These are phyloP conservation scores for Nicotiana knightiana DNA, from an alignment of 257 asterid genomes.

Conservation along the genomic window DNA sequence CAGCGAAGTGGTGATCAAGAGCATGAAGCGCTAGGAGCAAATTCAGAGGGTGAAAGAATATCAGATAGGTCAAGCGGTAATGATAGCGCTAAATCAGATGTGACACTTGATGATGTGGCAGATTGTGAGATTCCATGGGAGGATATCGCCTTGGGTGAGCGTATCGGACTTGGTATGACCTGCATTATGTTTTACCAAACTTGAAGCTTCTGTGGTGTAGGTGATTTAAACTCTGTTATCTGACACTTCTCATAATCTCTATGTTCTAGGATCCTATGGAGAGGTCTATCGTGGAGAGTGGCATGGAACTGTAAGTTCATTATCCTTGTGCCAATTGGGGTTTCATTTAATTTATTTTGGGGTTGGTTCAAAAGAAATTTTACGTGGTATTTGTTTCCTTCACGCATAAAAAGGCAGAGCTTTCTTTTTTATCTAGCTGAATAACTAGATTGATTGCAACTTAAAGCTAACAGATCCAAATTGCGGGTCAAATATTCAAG, in stretches of 20 bases:
- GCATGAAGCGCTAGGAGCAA: slow-evolving; percentile 40
- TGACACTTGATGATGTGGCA: slow-evolving; percentile 80
- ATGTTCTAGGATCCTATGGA: slow-evolving; percentile 82
- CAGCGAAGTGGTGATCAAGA: slow-evolving; percentile 46
- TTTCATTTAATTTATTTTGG: slow-evolving; percentile 12
- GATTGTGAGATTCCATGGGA: slow-evolving; percentile 96
- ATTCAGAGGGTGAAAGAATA: slow-evolving; percentile 70
- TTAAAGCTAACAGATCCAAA: background rate
- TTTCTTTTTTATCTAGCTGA: background rate
- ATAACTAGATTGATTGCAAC: background rate
- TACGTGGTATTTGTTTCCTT: background rate
- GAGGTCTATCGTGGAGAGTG: slow-evolving; percentile 97
- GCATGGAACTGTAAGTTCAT: slow-evolving; percentile 96
- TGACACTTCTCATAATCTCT: slow-evolving; percentile 16
- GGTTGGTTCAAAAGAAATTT: background rate
- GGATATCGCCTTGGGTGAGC: slow-evolving; percentile 94
- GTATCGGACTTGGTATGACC: slow-evolving; percentile 93
- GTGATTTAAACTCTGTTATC: slow-evolving; percentile 10
- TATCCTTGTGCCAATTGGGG: slow-evolving; percentile 2
- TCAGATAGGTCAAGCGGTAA: slow-evolving; percentile 77
- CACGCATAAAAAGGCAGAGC: background rate
- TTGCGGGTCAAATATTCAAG: background rate
- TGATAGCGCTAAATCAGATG: slow-evolving; percentile 73
- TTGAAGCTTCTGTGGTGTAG: slow-evolving; percentile 14
- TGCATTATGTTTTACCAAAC: slow-evolving; percentile 18